phyloP scores from a whole-genome alignment of 2,329 filamentous ascomycete species.

The Magnaporthales sp. region DNA sequence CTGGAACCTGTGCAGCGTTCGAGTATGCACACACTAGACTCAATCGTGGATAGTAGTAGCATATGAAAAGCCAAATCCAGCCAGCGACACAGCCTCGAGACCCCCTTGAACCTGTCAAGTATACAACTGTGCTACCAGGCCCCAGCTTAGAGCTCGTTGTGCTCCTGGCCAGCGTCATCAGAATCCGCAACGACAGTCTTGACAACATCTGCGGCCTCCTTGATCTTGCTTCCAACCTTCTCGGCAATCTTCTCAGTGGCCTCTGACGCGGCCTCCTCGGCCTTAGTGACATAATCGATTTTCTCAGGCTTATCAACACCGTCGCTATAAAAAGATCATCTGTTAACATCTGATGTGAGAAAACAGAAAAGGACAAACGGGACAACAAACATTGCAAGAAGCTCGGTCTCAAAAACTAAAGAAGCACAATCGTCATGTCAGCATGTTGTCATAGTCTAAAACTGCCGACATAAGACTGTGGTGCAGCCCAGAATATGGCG shows the following conservation, averaged over 20 bases:
- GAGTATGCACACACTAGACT: neutral
- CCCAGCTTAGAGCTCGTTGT: conserved; percentile 46
- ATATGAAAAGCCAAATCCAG: neutral
- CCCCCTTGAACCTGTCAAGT: neutral
- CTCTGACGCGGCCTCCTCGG: conserved; percentile 16
- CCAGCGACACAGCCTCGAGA: neutral
- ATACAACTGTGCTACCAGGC: neutral
- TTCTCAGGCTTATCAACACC: conserved; percentile 52
- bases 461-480: neutral
- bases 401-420: conserved; percentile 36
- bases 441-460: neutral
- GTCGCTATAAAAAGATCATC: conserved; percentile 78
- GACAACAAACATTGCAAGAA: neutral
- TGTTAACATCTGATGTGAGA: conserved; percentile 48
- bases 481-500: neutral
- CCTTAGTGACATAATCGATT: conserved; percentile 29
- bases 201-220: conserved; percentile 40
- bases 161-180: conserved; percentile 42
- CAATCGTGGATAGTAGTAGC: neutral
- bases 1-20: neutral
- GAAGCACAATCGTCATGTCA: neutral
- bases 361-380: neutral
- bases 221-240: conserved; percentile 35
- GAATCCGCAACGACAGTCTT: conserved; percentile 45
- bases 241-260: conserved; percentile 31